These are phyloP conservation scores for Crithidia fasciculata DNA, from an alignment of 208 protist genomes.

Conservation along the genomic window DNA sequence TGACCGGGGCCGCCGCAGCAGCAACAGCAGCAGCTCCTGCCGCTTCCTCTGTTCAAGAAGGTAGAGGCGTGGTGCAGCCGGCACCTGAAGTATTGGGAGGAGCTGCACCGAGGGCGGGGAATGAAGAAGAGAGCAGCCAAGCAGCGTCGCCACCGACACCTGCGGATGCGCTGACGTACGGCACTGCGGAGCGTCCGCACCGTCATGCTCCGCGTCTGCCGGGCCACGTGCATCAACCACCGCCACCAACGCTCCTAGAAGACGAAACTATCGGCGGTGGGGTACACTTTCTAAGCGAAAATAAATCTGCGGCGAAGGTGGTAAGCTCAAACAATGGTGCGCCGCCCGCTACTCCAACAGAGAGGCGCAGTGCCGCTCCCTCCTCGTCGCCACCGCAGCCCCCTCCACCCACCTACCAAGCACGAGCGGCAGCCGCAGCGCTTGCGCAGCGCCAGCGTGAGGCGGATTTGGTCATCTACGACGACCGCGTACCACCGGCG, in stretches of 20 bases:
- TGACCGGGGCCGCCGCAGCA: not conserved
- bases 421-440: conserved; percentile 3
- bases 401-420: conserved; percentile 3
- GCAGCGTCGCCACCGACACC: not conserved
- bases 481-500: conserved; percentile 33
- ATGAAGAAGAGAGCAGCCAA: not conserved
- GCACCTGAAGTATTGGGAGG: too few relatives aligned
- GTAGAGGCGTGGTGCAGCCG: too few relatives aligned
- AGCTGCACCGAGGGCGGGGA: not conserved
- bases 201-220: not conserved
- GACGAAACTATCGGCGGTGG: not conserved
- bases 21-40: not conserved
- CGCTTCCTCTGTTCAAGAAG: not conserved
- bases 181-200: not conserved
- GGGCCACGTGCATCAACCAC: not conserved
- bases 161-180: not conserved
- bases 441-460: conserved; percentile 24
- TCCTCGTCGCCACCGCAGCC: not conserved
- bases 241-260: conserved; percentile 8
- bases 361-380: not conserved
- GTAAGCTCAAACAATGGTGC: not conserved
- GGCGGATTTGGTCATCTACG: conserved; percentile 27
- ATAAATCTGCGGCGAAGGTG: too few relatives aligned
- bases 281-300: too few relatives aligned
- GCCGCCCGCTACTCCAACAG: not conserved